Evolutionary conservation across 2,329 filamentous ascomycete species (phyloP).

Genomic region (Colletotrichum sp.): DNA sequence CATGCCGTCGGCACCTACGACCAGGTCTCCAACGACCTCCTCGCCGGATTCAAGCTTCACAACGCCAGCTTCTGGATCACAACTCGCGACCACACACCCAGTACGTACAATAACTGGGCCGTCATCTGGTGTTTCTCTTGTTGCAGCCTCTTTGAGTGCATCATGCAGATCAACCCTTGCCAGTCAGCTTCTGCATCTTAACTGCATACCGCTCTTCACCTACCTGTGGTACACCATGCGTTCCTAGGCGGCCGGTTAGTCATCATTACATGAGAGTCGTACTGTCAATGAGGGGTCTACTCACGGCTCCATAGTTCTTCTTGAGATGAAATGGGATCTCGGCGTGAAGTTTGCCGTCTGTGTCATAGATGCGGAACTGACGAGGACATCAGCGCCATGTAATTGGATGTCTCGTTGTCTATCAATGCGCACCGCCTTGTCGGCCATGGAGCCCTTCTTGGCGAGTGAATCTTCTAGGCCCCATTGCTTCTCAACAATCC

Average conservation of each 20-base stretch:
- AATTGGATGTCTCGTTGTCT: background rate
- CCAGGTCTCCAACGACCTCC: constrained; percentile 30
- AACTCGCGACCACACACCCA: constrained; percentile 33
- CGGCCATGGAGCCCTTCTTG: constrained; percentile 34
- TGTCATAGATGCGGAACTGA: constrained; percentile 35
- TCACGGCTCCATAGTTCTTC: constrained; percentile 35
- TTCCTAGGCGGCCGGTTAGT: constrained; percentile 21
- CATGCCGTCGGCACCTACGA: constrained; percentile 44
- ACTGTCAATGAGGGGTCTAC: no score
- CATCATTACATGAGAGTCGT: no score
- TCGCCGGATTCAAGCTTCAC: constrained; percentile 38
- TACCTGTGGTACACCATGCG: constrained; percentile 46
- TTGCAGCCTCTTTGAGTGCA: constrained; percentile 31
- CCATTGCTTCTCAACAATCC: constrained; percentile 26
- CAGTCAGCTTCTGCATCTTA: background rate
- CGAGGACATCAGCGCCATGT: fast-evolving
- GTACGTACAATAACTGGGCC: constrained; percentile 30
- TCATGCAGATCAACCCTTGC: constrained; percentile 36
- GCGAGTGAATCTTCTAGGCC: constrained; percentile 30
- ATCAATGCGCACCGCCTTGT: constrained; percentile 26
- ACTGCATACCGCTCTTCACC: background rate
- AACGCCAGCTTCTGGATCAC: constrained; percentile 41
- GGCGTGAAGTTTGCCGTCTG: constrained; percentile 26
- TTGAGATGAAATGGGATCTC: constrained; percentile 33
- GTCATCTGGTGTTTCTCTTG: constrained; percentile 23